Base-by-base conservation (phyloP, 1,284 basidiomycete species). In the Meira miltonrushii region DNA sequence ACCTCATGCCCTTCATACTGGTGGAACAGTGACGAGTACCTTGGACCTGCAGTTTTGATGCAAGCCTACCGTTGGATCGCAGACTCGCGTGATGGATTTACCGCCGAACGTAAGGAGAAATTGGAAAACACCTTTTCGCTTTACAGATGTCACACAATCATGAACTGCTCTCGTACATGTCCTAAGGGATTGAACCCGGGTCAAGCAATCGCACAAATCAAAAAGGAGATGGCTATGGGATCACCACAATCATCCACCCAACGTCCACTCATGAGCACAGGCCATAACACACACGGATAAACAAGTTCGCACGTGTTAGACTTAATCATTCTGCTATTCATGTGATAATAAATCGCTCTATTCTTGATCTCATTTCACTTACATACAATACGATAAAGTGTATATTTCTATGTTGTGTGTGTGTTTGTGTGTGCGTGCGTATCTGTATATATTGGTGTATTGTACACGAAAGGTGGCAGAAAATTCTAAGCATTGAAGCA, bases 21-120 rank as follows among this genome's bases (percentile, higher is more conserved):
- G 94, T 97, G 94, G 94, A 97, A 97, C 82, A 90, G 94, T 82
- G 92, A 98, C 79, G 88, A 92, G 80, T 98, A 97, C 81, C 87
- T 97, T 52, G 93, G 94, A 51, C 94, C 94, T 6, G 94, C 93
- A 9, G 92, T 92, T 0, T 83, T 97, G 71, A 93, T 96, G 92
- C 80, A 81, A 70, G 79, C 80, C n/a, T 81, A 80, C 77, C 84
- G 93, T 72, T 98, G 94, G 94, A 95, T 98, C 79, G 92, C 93
- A 10, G 94, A 98, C 80, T 95, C 92, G 61, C 83, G 93, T 71
- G 94, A 98, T 79, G 80, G 86, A 38, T 85, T 90, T 78, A 85
- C 84, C 17, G 85, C 86, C 5, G 84, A 92, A 79, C 86, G 95
- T 64, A 91, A 88, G 83, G 90, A 93, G 79, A 87, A 87, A 79